Percentiles rank a stretch among this genome's conserved stretches.
Evolutionary conservation across 345 rosid species (phyloP).

Genomic region (Draba incana): DNA sequence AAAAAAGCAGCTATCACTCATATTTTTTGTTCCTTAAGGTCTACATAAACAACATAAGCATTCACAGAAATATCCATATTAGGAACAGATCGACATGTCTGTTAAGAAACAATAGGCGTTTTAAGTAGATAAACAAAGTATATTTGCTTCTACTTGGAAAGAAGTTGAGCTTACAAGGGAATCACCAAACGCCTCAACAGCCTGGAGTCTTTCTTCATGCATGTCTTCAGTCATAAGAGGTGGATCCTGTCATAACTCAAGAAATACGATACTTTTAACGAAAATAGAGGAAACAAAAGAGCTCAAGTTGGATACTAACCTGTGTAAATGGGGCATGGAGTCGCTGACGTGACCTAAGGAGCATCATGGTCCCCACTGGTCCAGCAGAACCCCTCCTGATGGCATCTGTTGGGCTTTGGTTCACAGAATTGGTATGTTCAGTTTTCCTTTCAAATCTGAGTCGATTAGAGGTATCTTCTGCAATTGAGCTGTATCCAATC

Average conservation of each 20-base stretch:
- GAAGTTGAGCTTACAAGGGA: conserved; percentile 69
- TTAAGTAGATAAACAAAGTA: conserved; percentile 28
- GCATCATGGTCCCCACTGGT: conserved; percentile 78
- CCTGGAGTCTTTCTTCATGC: conserved; percentile 97
- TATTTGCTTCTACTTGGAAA: conserved; percentile 22
- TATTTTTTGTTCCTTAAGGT: not conserved
- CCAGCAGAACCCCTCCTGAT: conserved; percentile 90
- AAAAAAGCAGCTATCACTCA: conserved; percentile 17
- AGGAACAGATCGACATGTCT: conserved; percentile 5
- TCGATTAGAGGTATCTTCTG: conserved; percentile 35
- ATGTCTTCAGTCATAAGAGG: conserved; percentile 98
- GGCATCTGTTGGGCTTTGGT: conserved; percentile 47
- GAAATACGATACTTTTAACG: not conserved
- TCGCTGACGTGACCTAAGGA: conserved; percentile 72
- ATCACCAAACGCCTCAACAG: conserved; percentile 83
- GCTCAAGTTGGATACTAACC: conserved; percentile 50
- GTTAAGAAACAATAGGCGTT: conserved; percentile 20
- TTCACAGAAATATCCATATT: no score
- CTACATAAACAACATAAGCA: conserved; percentile 6
- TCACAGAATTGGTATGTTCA: conserved; percentile 41
- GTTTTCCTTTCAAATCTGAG: conserved; percentile 43
- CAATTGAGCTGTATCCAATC: conserved; percentile 36
- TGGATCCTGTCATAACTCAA: conserved; percentile 59
- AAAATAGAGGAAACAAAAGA: conserved; percentile 18
- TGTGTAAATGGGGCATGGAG: conserved; percentile 97